Base-by-base conservation (phyloP, 805 yeast genomes). In the Saccharomyces jurei region DNA sequence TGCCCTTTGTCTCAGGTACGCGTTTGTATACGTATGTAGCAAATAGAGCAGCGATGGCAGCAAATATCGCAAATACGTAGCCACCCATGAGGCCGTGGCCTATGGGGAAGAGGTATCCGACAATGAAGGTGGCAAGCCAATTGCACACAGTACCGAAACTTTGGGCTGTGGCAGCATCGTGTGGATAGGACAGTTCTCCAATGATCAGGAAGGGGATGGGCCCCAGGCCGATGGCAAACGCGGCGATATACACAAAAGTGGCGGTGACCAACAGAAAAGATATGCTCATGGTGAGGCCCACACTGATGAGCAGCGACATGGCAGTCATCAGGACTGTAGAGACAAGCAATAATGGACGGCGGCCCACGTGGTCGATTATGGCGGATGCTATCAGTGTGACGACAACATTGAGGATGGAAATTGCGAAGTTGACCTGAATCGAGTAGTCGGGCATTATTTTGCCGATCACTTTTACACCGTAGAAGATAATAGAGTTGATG, bases 131-230 rank as follows among this genome's bases (percentile, higher is more conserved):
- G 9, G 96, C 86, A 10, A 88, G 61, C 97, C 97, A 92, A 68
- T 92, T 94, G 74, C 88, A 81, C 13, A 89, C 81, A 0, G 94
- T 89, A 11, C 96, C 98, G 76, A 88, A 86, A 66, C 96, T 85
- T 71, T 94, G 99, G 0, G 98, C 97, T 48, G 83, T 76, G 2
- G 91, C 91, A 54, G 83, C 83, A 1, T 92, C 92, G 56, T 83
- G 81, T 1, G 81, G 73, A 56, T 90, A 95, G 0, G 96, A 86
- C n/a, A 92, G 83, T 67, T 94, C 98, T 6, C 96, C 81, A 10
- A 92, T 84, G 52, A 91, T 71, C 60, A 92, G 72, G 72, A 94
- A 92, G 46, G 99, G 99, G 53, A 94, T 90, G 6, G 99, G 99
- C 0, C 99, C 99, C 57, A 90, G 69, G 0, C 99, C 99, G 32